These are phyloP conservation scores for Vigna radiata DNA, from an alignment of 306 rosid genomes.

Conservation along the genomic window DNA sequence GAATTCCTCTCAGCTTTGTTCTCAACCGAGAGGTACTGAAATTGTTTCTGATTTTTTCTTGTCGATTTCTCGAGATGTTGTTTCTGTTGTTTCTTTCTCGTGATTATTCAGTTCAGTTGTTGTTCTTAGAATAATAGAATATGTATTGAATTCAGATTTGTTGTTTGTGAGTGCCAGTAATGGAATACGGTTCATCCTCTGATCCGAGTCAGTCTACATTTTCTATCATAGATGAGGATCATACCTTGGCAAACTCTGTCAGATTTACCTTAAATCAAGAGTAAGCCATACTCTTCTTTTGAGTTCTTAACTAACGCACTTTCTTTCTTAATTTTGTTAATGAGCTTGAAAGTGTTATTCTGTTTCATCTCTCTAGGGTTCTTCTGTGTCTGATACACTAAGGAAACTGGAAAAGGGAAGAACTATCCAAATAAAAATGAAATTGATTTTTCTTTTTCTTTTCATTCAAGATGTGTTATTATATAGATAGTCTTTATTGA, in stretches of 20 bases:
- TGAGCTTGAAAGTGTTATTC: too few relatives aligned
- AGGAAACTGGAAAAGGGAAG: too few relatives aligned
- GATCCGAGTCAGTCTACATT: slow-evolving; percentile 73
- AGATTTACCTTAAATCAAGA: slow-evolving; percentile 84
- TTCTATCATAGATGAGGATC: slow-evolving; percentile 74
- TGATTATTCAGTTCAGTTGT: neutral
- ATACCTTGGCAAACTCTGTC: slow-evolving; percentile 75
- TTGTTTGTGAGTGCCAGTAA: slow-evolving; percentile 34
- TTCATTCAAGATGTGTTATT: too few relatives aligned
- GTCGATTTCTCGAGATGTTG: neutral
- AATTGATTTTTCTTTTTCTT: too few relatives aligned
- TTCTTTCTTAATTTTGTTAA: neutral
- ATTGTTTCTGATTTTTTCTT: neutral
- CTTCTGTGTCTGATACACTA: too few relatives aligned
- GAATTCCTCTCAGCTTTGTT: neutral
- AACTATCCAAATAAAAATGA: too few relatives aligned
- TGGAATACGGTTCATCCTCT: slow-evolving; percentile 71
- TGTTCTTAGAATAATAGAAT: neutral
- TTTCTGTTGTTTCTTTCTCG: too few relatives aligned
- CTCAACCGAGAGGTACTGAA: neutral
- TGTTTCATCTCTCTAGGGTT: neutral
- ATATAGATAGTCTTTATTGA: too few relatives aligned
- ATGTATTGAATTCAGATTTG: neutral
- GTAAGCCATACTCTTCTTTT: slow-evolving; percentile 42
- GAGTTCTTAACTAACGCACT: neutral